Percentiles rank a stretch among this genome's conserved stretches.
Conservation (phyloP, 2,329 filamentous ascomycete genomes). For the Colletotrichum cereale region DNA sequence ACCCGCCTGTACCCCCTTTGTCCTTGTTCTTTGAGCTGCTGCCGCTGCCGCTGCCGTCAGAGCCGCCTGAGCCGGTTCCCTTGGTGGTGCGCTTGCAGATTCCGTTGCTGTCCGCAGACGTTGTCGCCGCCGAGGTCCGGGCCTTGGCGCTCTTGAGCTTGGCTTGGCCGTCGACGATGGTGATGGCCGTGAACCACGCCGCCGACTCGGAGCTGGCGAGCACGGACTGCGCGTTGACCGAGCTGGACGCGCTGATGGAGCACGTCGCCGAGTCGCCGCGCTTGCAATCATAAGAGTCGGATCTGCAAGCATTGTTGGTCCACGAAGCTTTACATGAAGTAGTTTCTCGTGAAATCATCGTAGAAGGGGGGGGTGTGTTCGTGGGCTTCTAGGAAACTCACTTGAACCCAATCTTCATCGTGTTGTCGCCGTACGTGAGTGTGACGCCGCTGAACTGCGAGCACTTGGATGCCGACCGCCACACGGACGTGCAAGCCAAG, state of each 20-base stretch:
- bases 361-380: not conserved
- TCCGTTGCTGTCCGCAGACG: not conserved
- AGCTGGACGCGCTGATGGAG: not conserved
- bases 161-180: conserved; percentile 23
- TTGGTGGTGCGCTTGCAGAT: conserved; percentile 28
- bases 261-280: conserved; percentile 24
- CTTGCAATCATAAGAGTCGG: conserved; percentile 30
- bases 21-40: conserved; percentile 18
- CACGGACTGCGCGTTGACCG: not conserved
- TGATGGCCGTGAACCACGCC: conserved; percentile 34
- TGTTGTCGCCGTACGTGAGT: conserved; percentile 30
- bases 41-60: not conserved
- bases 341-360: too few relatives aligned
- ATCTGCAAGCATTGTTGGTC: not conserved
- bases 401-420: conserved; percentile 29
- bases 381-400: not conserved
- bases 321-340: not conserved
- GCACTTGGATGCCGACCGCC: conserved; percentile 27
- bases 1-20: not conserved
- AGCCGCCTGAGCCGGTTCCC: not conserved
- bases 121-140: not conserved
- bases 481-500: conserved; percentile 31
- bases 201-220: conserved; percentile 19
- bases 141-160: conserved; percentile 9
- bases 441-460: conserved; percentile 31